A percentile compares a stretch with the other conserved stretches of the same genome.
These are phyloP conservation scores for Colletotrichum sp. DNA, from an alignment of 2,329 filamentous ascomycete species.

Conservation along the genomic window DNA sequence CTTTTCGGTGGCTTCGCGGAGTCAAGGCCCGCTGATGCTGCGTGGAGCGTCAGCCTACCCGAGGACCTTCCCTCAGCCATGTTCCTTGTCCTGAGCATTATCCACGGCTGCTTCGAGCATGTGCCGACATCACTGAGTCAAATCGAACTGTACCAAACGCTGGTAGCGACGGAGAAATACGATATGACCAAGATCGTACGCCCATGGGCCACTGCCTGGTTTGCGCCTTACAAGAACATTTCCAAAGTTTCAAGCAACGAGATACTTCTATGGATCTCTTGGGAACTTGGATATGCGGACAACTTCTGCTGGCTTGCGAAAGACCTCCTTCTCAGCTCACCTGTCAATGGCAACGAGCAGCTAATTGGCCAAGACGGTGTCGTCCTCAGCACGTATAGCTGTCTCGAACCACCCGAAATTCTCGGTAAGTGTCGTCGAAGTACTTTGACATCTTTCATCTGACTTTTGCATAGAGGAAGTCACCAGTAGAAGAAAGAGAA, in stretches of 20 bases:
- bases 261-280: neutral
- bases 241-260: neutral
- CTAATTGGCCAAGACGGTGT: too few species aligned
- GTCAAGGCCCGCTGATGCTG: neutral
- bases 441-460: too few species aligned
- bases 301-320: too few species aligned
- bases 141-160: neutral
- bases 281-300: neutral
- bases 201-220: too few species aligned
- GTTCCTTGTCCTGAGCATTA: neutral
- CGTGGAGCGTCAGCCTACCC: neutral
- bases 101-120: neutral
- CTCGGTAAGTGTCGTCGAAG: too few species aligned
- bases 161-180: neutral
- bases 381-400: too few species aligned
- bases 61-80: neutral
- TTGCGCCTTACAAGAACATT: too few species aligned
- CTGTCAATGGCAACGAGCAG: too few species aligned
- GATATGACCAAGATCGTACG: neutral
- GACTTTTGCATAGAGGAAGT: too few species aligned
- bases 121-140: neutral
- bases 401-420: too few species aligned
- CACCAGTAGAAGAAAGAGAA: too few species aligned
- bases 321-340: too few species aligned
- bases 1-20: neutral